Conservation (phyloP, 352 stramenopile genomes). For the Halophytophthora polymorphica region DNA sequence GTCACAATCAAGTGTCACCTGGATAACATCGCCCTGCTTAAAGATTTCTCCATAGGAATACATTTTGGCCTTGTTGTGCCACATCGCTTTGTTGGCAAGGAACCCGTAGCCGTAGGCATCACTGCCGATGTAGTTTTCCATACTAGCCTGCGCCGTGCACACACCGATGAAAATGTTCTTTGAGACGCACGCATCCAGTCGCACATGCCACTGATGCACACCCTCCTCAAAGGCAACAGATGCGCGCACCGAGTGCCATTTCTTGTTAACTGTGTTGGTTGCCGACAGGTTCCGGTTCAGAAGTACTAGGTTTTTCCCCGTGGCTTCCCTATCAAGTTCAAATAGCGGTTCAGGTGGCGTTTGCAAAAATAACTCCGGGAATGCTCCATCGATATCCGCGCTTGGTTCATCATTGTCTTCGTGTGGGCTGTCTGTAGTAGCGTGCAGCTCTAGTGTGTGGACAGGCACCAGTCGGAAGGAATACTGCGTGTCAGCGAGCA, state of each 20-base stretch:
- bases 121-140: slow-evolving; percentile 90
- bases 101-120: slow-evolving; percentile 89
- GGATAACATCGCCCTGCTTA: slow-evolving; percentile 85
- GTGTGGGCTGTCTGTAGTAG: background rate
- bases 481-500: slow-evolving; percentile 49
- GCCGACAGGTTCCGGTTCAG: slow-evolving; percentile 76
- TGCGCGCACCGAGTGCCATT: slow-evolving; percentile 85
- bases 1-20: slow-evolving; percentile 83
- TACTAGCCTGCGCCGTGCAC: slow-evolving; percentile 53
- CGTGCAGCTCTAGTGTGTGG: slow-evolving; percentile 2
- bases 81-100: slow-evolving; percentile 89
- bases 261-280: slow-evolving; percentile 87
- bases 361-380: slow-evolving; percentile 32
- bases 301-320: slow-evolving; percentile 78
- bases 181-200: slow-evolving; percentile 83
- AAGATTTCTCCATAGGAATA: slow-evolving; percentile 90
- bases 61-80: slow-evolving; percentile 91
- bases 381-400: no score
- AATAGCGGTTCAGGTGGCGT: slow-evolving; percentile 65
- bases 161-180: slow-evolving; percentile 93
- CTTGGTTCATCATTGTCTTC: no score
- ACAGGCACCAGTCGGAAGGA: slow-evolving; percentile 23
- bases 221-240: slow-evolving; percentile 68
- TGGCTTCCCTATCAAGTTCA: slow-evolving; percentile 53
- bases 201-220: slow-evolving; percentile 86